Evolutionary conservation across 1,284 basidiomycete genomes (phyloP), one percentile per base, ranked within the genome.

Genomic region (Chiua sp.): DNA sequence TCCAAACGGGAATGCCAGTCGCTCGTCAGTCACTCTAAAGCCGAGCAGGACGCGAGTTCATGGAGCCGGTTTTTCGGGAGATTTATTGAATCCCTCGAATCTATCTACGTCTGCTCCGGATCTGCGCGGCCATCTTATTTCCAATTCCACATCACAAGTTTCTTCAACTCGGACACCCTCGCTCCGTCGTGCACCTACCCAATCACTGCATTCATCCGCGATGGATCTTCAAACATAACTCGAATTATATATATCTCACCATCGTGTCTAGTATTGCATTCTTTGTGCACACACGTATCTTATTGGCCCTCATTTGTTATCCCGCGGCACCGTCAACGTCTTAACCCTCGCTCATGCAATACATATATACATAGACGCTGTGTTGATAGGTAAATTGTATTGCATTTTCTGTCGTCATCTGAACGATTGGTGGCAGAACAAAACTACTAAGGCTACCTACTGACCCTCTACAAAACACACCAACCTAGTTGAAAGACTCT

Each of bases 51-150:
- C 59, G 4, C 71, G 58, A 57, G 50, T 37, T 0, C 61, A 62
- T 18, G 51, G 57, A 37, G 42, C 61, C 20, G 54, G 51, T 13
- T 23, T 56, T 20, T 53, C 59, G n/a, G 57, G 54, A 30, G 61
- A 59, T 11, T 47, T 54, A 23, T 48, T 53, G 22, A 55, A 57
- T 35, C n/a, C 56, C 22, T 49, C 65, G 18, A 56, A 46, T 59
- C 53, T 69, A 18, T 75, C 71, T 22, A 65, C 51, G 5, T 76
- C 71, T 35, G 53, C 53, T 20, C 74, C 74, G 22, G 71, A 76
- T 39, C 63, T 75, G 26, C 67, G 55, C 44, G 37, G 55, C 13
- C 67, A 56, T 35, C 47, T 57, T 3, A 30, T 30, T 54, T 61
- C 65, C 6, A 3, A 49, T 48, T 47, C 63, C 6, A 55, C 61